Base-by-base conservation (phyloP, 139 green algal species). In the Axilococcus clingmanii region DNA sequence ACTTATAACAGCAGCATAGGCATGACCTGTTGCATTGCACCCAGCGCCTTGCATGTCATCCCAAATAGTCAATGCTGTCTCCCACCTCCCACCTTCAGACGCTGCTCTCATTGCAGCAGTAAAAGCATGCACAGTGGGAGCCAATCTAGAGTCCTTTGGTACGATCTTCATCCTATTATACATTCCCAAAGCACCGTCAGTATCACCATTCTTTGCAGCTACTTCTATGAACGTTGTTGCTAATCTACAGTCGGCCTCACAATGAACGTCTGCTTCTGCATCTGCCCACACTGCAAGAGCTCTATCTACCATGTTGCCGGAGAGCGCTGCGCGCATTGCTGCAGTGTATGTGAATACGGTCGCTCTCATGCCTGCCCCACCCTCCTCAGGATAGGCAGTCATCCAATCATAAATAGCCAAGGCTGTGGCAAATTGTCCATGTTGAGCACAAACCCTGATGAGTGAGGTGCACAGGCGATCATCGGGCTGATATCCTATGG, bases 401-500 rank as follows among this genome's bases (percentile, higher is more conserved):
- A 93, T 93, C 85, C 85, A 94, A 51, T 93, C 79, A 55, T 94
- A 94, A 42, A 94, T 59, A 0, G 43, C 52, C 24, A 94, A 69
- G 0, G 83, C 85, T 3, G 48, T 72, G 11, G 74, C 43, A 0
- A 75, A 69, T 47, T 88, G 73, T 22, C 83, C 75, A 42, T 92
- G 82, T 64, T 87, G 72, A 5, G 71, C 60, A 51, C 76, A 85
- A 31, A 91, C 71, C 19, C 81, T 65, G 50, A 94, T 89, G 19
- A 94, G 69, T 46, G 85, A 90, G 28, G 85, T 90, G 63, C 75
- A 87, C 28, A 94, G 77, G 7, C 84, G 40, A 57, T 87, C 85
- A 55, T 94, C 85, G 4, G 81, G 57, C 6, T 53, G 40, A 43
- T 94, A 78, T 5, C 75, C 76, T 49, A 40, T 59, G 24, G 67